phyloP scores from a whole-genome alignment of 116 monocot genomes.

The Posidonia oceanica region DNA sequence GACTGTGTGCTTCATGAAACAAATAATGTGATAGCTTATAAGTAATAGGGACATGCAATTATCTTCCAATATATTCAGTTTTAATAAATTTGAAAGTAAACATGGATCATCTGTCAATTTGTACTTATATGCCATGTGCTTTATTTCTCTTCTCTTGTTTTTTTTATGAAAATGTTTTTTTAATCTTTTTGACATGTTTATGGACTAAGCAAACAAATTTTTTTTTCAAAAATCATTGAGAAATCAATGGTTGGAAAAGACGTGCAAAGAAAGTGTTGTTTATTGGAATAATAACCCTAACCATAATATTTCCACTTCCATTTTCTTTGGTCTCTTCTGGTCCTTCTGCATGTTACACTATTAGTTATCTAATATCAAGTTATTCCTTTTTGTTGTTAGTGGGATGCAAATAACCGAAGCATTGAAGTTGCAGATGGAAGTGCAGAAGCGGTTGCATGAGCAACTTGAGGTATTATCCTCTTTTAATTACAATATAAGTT shows the following conservation, averaged over 20 bases:
- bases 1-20: too few relatives aligned
- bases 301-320: background rate
- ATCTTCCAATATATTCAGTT: too few relatives aligned
- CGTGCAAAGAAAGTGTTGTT: background rate
- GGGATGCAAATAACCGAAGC: slow-evolving; percentile 61
- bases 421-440: slow-evolving; percentile 95
- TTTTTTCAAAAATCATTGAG: too few relatives aligned
- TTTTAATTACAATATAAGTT: background rate
- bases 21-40: too few relatives aligned
- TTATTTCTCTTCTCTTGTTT: too few relatives aligned
- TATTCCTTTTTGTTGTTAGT: slow-evolving; percentile 10
- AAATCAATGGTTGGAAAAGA: too few relatives aligned
- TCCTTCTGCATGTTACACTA: background rate
- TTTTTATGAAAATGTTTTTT: too few relatives aligned
- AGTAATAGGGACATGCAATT: too few relatives aligned
- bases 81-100: too few relatives aligned
- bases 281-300: background rate
- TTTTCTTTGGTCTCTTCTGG: background rate
- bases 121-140: background rate
- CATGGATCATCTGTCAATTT: background rate
- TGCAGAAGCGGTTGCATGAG: slow-evolving; percentile 87
- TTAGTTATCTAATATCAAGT: background rate
- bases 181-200: too few relatives aligned
- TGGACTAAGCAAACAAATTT: too few relatives aligned
- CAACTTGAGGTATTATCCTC: slow-evolving; percentile 57